phyloP scores from a whole-genome alignment of 331 rosid genomes.

The Cydonia oblonga region DNA sequence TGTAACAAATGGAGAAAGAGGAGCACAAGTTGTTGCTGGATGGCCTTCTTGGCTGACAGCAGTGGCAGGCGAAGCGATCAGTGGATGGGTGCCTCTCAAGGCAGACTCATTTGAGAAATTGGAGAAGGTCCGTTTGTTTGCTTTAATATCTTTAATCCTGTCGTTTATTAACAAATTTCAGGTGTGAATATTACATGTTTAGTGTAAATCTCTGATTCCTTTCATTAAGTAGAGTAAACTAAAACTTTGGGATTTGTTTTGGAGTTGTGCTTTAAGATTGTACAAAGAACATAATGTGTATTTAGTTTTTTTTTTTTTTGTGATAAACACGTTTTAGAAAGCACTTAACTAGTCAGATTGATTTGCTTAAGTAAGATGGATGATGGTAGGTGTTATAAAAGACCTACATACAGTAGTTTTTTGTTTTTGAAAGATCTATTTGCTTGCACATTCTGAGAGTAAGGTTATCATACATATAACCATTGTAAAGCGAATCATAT shows the following conservation, averaged over 20 bases:
- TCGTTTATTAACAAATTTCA: background rate
- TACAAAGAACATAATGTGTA: background rate
- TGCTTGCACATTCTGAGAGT: background rate
- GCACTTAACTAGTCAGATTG: background rate
- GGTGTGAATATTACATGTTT: background rate
- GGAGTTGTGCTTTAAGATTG: background rate
- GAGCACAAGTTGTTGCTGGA: slow-evolving; percentile 63
- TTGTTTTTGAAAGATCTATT: background rate
- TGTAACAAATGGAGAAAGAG: slow-evolving; percentile 40
- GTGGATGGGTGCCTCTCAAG: slow-evolving; percentile 78
- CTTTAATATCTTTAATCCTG: background rate
- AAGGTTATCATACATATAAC: background rate
- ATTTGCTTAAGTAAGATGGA: too few species aligned
- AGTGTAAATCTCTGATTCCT: background rate
- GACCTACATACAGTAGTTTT: background rate
- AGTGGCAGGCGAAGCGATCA: slow-evolving; percentile 79
- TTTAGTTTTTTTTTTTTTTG: background rate
- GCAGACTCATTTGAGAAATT: slow-evolving; percentile 74
- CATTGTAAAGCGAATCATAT: background rate
- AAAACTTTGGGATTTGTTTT: background rate
- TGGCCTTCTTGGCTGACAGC: slow-evolving; percentile 92
- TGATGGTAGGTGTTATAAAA: too few species aligned
- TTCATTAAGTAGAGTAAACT: background rate
- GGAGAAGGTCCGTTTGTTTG: slow-evolving; percentile 42
- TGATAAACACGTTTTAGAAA: background rate